Conservation (phyloP, 306 rosid species). For the Quercus wislizeni region DNA sequence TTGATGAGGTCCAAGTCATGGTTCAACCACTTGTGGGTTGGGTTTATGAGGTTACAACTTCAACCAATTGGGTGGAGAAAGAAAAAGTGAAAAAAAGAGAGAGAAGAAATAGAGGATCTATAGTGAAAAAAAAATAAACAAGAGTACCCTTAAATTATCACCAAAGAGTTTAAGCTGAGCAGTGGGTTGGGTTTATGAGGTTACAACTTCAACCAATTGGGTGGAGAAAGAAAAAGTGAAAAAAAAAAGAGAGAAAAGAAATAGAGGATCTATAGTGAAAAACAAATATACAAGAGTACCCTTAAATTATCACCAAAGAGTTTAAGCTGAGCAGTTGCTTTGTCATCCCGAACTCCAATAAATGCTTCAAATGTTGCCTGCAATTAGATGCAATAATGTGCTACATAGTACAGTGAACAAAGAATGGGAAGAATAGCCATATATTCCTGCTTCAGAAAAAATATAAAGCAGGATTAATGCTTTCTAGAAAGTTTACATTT, state of each 20-base stretch:
- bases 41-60: neutral
- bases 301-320: constrained; percentile 88
- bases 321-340: constrained; percentile 84
- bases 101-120: neutral
- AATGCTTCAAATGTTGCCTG: constrained; percentile 96
- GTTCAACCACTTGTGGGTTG: neutral
- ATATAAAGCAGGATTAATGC: neutral
- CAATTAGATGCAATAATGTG: constrained; percentile 23
- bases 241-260: neutral
- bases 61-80: neutral
- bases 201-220: neutral
- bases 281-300: constrained; percentile 42
- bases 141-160: constrained; percentile 74
- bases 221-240: neutral
- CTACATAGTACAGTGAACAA: neutral
- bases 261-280: neutral
- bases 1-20: neutral
- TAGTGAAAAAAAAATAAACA: constrained; percentile 7
- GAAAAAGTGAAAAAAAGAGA: neutral
- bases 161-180: constrained; percentile 90
- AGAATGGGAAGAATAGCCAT: neutral
- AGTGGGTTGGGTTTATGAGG: constrained; percentile 20
- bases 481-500: neutral
- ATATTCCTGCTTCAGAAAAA: neutral
- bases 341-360: constrained; percentile 82